Base-by-base conservation (phyloP, 2,329 filamentous ascomycete species). In the Ascochyta fabae region DNA sequence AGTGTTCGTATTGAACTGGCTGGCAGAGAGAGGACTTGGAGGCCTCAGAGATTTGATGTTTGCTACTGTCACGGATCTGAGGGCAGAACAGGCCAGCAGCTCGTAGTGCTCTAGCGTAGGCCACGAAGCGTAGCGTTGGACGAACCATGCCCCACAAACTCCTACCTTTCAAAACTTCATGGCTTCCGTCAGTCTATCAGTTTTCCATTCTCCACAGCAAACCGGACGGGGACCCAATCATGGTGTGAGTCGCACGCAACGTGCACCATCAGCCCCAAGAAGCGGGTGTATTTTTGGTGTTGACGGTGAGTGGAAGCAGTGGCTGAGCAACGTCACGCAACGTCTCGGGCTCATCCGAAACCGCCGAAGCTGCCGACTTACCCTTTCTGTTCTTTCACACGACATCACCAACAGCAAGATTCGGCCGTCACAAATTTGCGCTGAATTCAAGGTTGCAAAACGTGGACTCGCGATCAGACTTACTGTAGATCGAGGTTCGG, bases 21-120 rank as follows among this genome's bases (percentile, higher is more conserved):
- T 96, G 58, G 87, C 88, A 55, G 78, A 77, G 6, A 83, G 82
- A 48, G 89, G 88, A 0, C 81, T 89, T 41, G 77, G 74, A 10
- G 92, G 92, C 0, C 81, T 94, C 27, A 83, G 84, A 15, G 82
- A 88, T 60, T 76, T 96, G 66, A 88, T 96, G 82, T 89, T 89
- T 73, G 91, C 87, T 65, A 93, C 90, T 1, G 92, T 95, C 85
- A 91, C 88, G 71, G 86, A 88, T 46, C 75, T 94, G 64, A 87
- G 42, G 38, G 8, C 41, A 36, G 53, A 23, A 13, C 24, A 39
- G 9, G 5, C 22, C 16, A 24, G 26, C 24, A 16, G 36, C n/a
- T 43, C 38, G 9, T 56, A 43, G 19, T 9, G 22, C 24, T 16
- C 29, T 19, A 19, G 19, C 19, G 16, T 39, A 10, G 7, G n/a